A percentile compares a stretch with the other conserved stretches of the same genome.
These are phyloP conservation scores for Salix exigua DNA, from an alignment of 345 rosid species.

Conservation along the genomic window DNA sequence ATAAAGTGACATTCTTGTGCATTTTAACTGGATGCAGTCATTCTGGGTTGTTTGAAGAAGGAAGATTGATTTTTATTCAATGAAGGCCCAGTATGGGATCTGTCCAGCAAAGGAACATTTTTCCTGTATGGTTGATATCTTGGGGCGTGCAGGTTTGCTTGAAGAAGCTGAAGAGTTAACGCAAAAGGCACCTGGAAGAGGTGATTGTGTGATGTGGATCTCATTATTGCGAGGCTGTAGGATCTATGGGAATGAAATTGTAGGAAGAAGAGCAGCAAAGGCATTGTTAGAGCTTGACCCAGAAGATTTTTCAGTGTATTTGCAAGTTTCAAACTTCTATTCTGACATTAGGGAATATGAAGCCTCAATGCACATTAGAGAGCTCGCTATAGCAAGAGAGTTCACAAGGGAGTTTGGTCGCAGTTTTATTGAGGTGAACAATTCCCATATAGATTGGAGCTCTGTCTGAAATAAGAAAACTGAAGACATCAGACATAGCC, in stretches of 20 bases:
- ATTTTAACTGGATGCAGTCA: constrained; percentile 66
- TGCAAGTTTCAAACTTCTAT: constrained; percentile 68
- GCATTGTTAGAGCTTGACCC: constrained; percentile 53
- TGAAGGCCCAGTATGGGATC: constrained; percentile 48
- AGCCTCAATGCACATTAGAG: constrained; percentile 45
- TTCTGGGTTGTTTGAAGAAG: constrained; percentile 78
- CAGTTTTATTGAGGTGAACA: constrained; percentile 45
- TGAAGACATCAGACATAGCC: constrained; percentile 1
- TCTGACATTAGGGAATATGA: constrained; percentile 63
- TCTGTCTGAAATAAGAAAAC: not conserved
- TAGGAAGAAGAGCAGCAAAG: constrained; percentile 66
- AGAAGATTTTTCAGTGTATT: constrained; percentile 46
- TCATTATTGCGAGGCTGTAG: constrained; percentile 75
- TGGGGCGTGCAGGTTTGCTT: constrained; percentile 72
- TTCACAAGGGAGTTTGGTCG: constrained; percentile 52
- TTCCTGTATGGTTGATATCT: constrained; percentile 75
- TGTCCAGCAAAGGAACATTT: constrained; percentile 52
- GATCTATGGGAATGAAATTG: constrained; percentile 48
- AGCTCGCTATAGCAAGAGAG: constrained; percentile 49
- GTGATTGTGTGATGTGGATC: constrained; percentile 64
- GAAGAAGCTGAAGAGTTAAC: constrained; percentile 61
- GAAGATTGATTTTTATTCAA: constrained; percentile 34
- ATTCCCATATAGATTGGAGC: constrained; percentile 14
- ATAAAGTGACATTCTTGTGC: constrained; percentile 64
- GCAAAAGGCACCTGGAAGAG: constrained; percentile 42